A percentile compares a stretch with the other conserved stretches of the same genome.
Conservation (phyloP, 192 early-diverging fungal genomes). For the Coemansia sp. region DNA sequence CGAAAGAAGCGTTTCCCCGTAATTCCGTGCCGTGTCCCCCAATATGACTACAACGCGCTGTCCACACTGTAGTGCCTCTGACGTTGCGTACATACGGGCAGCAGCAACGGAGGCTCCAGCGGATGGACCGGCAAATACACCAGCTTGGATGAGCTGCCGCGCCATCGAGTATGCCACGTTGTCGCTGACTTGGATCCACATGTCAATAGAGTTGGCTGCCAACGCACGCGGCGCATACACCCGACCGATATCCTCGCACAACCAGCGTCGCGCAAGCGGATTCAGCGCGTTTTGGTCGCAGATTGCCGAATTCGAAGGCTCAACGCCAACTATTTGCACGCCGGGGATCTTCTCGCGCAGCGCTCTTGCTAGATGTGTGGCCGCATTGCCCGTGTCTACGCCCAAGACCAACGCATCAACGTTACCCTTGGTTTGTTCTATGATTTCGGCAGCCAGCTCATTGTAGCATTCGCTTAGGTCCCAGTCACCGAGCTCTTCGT, state of each 20-base stretch:
- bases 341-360: constrained; percentile 58
- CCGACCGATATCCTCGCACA: constrained; percentile 71
- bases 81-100: constrained; percentile 55
- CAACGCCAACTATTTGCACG: constrained; percentile 66
- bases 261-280: constrained; percentile 57
- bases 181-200: constrained; percentile 70
- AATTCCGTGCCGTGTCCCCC: constrained; percentile 71
- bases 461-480: constrained; percentile 43
- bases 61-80: constrained; percentile 18
- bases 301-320: constrained; percentile 62
- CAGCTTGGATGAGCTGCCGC: constrained; percentile 62
- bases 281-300: constrained; percentile 31
- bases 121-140: constrained; percentile 63
- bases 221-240: constrained; percentile 61
- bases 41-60: constrained; percentile 59
- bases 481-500: constrained; percentile 59
- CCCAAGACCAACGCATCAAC: constrained; percentile 67
- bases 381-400: constrained; percentile 66
- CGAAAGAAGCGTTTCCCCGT: constrained; percentile 65
- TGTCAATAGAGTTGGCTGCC: constrained; percentile 56
- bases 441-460: constrained; percentile 63
- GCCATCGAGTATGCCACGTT: constrained; percentile 70
- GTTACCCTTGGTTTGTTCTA: constrained; percentile 56
- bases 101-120: constrained; percentile 69
- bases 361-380: constrained; percentile 61